A percentile compares a stretch with the other conserved stretches of the same genome.
Evolutionary conservation across 495 filamentous ascomycete species (phyloP).

Genomic region (Tuber borchii): DNA sequence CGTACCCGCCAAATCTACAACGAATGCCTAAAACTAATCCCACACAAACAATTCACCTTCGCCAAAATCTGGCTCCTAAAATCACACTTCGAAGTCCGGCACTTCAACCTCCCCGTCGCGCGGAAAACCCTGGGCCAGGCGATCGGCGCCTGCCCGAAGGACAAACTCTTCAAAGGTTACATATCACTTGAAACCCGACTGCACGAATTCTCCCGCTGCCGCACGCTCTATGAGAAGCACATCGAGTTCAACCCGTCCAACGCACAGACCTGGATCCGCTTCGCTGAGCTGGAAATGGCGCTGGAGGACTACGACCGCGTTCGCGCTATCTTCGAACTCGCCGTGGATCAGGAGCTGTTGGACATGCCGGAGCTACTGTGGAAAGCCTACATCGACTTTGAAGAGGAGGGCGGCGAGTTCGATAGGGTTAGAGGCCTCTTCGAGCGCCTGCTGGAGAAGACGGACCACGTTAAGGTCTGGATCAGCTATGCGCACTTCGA

Average conservation of each 20-base stretch:
- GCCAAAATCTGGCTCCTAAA: constrained; percentile 93
- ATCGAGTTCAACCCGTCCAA: constrained; percentile 85
- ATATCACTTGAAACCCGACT: constrained; percentile 84
- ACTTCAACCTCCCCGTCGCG: constrained; percentile 68
- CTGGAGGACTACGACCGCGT: constrained; percentile 81
- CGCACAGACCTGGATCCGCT: constrained; percentile 88
- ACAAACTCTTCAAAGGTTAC: constrained; percentile 89
- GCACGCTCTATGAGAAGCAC: constrained; percentile 87
- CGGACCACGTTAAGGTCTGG: constrained; percentile 97
- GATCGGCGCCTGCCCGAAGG: constrained; percentile 91
- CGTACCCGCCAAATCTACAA: constrained; percentile 86
- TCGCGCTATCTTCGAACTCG: constrained; percentile 88
- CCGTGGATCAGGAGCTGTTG: constrained; percentile 70
- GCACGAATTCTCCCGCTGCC: constrained; percentile 84
- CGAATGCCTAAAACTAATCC: constrained; percentile 78
- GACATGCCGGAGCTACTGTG: constrained; percentile 97
- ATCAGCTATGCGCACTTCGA: constrained; percentile 95
- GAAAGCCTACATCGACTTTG: constrained; percentile 98
- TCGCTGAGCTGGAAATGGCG: constrained; percentile 82
- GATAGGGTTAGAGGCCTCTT: constrained; percentile 75
- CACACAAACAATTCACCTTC: constrained; percentile 96
- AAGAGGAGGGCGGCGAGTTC: constrained; percentile 87
- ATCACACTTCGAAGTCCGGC: constrained; percentile 87
- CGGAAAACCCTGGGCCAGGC: constrained; percentile 83
- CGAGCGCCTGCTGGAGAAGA: constrained; percentile 85